Conservation (phyloP, 1,284 basidiomycete genomes). For the Austropuccinia psidii region DNA sequence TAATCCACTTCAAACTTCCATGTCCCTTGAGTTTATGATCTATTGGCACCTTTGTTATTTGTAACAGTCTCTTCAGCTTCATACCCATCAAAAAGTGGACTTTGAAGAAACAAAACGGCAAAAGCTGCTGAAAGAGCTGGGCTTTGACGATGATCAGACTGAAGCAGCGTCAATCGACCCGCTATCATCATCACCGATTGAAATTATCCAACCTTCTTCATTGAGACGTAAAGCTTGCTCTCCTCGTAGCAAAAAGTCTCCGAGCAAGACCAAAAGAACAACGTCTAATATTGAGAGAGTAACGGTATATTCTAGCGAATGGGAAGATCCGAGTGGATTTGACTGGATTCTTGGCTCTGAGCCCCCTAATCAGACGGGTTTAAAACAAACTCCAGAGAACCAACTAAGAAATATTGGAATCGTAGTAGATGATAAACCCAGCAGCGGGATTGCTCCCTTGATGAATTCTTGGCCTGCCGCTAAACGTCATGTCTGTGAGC, state of each 20-base stretch:
- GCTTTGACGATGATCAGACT: not conserved
- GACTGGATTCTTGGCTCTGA: no score
- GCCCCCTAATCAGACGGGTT: no score
- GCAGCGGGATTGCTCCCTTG: not conserved
- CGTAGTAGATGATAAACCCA: not conserved
- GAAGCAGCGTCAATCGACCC: not conserved
- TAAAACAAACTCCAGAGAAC: not conserved
- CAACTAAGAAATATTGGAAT: not conserved
- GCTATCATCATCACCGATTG: not conserved
- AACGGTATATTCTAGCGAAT: no score
- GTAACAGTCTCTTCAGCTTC: no score
- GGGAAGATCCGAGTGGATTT: no score
- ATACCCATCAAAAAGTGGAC: no score
- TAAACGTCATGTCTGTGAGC: not conserved
- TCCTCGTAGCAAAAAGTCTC: not conserved
- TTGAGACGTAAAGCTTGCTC: not conserved
- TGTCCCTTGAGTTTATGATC: no score
- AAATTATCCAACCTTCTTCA: not conserved
- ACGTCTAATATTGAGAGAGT: no score
- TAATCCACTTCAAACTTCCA: no score
- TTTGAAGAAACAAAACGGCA: no score
- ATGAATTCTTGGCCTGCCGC: not conserved
- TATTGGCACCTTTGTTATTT: no score
- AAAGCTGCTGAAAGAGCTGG: not conserved
- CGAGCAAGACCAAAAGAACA: no score